Evolutionary conservation across 352 stramenopile species (phyloP), one percentile per base, ranked within the genome.

Genomic region (Phytophthora agathidicida): DNA sequence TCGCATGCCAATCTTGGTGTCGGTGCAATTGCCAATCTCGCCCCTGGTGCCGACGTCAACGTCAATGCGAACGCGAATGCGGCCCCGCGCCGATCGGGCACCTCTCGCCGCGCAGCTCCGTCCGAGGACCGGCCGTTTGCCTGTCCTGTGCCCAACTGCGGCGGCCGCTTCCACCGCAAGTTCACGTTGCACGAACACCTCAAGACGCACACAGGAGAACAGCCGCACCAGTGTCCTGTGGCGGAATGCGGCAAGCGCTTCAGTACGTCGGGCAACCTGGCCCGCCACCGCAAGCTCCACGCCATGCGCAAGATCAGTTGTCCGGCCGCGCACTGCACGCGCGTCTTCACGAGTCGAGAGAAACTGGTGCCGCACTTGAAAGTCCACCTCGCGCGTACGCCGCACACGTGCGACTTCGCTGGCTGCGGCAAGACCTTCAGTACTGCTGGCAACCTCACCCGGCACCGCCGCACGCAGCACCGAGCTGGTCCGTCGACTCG

Each of bases 151-250:
- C 52, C 59, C 5, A 68, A 61, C 31, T 89, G 79, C 41, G 69
- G 58, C n/a, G 70, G 75, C 6, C 73, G 77, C 30, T 90, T 90
- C 73, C 78, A 88, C 56, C 80, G 80, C 65, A 88, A 86, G 56
- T 90, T 88, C 55, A 91, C 81, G 23, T 73, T 91, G 24, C 86
- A 80, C 24, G 81, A 91, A 35, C 83, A 93, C 51, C 74, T 89
- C 49, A 91, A 91, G 69, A 93, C 82, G n/a, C 83, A 93, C 71
- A 91, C 83, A 46, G 83, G 83, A 26, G 83, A 93, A 64, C 81
- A 90, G 45, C 82, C 84, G 5, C 82, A 91, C 50, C 61, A 75
- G 31, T 93, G 83, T 39, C 75, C 80, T 14, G 73, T 86, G 17
- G 53, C 58, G 14, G 62, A 76, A 7, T 88, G 78, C 54, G 78